Conservation (phyloP, 768 basidiomycete genomes). For the Lactarius sanguifluus region DNA sequence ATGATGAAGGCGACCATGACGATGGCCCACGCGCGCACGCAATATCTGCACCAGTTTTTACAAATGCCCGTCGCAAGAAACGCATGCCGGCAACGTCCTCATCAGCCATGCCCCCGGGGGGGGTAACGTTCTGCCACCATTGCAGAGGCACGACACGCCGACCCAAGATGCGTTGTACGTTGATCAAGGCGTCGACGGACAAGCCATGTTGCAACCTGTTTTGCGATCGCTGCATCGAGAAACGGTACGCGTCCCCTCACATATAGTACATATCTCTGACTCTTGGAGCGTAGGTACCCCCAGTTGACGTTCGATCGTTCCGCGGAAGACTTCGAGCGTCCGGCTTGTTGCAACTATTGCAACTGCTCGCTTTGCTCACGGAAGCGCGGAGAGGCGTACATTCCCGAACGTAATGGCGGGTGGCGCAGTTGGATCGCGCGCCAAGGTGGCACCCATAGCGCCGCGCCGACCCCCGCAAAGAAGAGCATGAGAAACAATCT, state of each 20-base stretch:
- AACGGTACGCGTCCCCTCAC: background rate
- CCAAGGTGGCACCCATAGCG: background rate
- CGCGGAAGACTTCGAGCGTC: slow-evolving; percentile 41
- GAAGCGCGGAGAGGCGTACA: slow-evolving; percentile 48
- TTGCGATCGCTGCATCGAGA: slow-evolving; percentile 29
- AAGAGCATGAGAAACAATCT: background rate
- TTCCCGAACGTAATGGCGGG: slow-evolving; percentile 36
- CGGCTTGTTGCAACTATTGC: slow-evolving; percentile 47
- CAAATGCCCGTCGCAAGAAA: background rate
- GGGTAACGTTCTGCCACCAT: slow-evolving; percentile 20
- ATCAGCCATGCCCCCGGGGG: no score
- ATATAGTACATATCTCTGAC: background rate
- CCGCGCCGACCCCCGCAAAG: background rate
- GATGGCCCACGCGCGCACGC: background rate
- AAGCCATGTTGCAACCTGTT: slow-evolving; percentile 12
- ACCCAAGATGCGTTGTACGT: slow-evolving; percentile 23
- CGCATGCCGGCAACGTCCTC: background rate
- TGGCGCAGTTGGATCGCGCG: slow-evolving; percentile 16
- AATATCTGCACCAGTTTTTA: background rate
- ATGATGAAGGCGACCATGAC: background rate
- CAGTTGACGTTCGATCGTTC: slow-evolving; percentile 39
- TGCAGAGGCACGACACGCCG: slow-evolving; percentile 13
- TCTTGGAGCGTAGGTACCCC: slow-evolving; percentile 39
- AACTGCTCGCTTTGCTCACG: slow-evolving; percentile 49
- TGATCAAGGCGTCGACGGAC: background rate